A percentile compares a stretch with the other conserved stretches of the same genome.
Evolutionary conservation across 441 rosid genomes (phyloP).

Genomic region (Croton laevigatus): DNA sequence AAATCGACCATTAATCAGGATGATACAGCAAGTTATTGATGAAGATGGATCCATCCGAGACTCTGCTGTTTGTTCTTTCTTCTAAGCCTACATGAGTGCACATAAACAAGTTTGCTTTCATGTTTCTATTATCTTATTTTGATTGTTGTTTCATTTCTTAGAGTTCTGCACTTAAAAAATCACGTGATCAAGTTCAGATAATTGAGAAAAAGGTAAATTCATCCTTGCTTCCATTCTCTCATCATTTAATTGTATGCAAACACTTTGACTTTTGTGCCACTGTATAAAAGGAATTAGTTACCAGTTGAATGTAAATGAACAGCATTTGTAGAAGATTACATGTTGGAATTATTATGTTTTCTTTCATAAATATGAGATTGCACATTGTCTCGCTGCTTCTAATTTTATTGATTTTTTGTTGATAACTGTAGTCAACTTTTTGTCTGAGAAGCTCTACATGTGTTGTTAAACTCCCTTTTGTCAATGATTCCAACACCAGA

Average conservation of each 20-base stretch:
- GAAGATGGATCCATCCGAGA: slow-evolving; percentile 81
- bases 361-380: neutral
- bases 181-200: slow-evolving; percentile 58
- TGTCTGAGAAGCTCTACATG: neutral
- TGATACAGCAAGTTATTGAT: slow-evolving; percentile 62
- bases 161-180: slow-evolving; percentile 70
- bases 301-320: neutral
- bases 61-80: slow-evolving; percentile 65
- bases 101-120: neutral
- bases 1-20: slow-evolving; percentile 50
- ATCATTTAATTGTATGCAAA: neutral
- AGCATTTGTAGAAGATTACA: neutral
- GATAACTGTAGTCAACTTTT: neutral
- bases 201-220: slow-evolving; percentile 73
- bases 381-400: neutral
- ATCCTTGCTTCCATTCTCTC: neutral
- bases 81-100: neutral
- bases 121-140: slow-evolving; percentile 6
- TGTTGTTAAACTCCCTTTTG: neutral
- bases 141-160: slow-evolving; percentile 28
- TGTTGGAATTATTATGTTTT: neutral
- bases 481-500: neutral
- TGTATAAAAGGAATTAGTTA: neutral
- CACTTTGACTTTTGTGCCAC: neutral
- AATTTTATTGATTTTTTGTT: neutral